These are phyloP conservation scores for Salix purpurea DNA, from an alignment of 345 rosid species.

Conservation along the genomic window DNA sequence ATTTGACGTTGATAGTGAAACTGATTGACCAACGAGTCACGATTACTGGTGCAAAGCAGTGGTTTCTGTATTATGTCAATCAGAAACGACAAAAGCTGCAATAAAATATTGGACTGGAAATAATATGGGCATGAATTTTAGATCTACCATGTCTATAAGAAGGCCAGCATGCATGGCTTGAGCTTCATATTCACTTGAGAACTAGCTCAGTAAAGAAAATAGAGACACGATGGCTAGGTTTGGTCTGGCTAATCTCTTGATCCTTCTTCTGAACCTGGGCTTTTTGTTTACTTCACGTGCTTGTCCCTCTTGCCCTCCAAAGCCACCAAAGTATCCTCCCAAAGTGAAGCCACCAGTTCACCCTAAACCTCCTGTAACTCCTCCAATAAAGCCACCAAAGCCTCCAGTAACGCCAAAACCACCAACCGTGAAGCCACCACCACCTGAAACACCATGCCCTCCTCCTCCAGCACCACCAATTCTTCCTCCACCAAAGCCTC, in stretches of 20 bases:
- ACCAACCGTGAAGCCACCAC: not conserved
- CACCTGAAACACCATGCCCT: not conserved
- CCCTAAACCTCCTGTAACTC: not conserved
- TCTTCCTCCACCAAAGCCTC: conserved; percentile 24
- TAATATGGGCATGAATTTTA: not conserved
- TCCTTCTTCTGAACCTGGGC: conserved; percentile 28
- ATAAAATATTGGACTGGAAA: not conserved
- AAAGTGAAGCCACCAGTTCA: conserved; percentile 4
- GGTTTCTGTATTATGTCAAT: not conserved
- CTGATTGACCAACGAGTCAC: not conserved
- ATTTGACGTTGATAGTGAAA: not conserved
- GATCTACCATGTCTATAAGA: not conserved
- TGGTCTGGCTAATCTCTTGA: conserved; percentile 1
- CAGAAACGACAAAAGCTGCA: not conserved
- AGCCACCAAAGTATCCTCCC: conserved; percentile 14
- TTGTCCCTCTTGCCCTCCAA: conserved; percentile 46
- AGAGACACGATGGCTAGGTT: conserved; percentile 14
- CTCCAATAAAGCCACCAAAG: conserved; percentile 3
- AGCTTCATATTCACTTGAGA: not conserved
- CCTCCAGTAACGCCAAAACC: conserved; percentile 6
- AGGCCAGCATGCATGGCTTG: not conserved
- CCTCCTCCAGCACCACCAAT: conserved; percentile 26
- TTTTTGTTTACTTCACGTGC: conserved; percentile 31
- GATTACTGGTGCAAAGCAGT: not conserved
- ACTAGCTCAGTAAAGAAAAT: not conserved